A percentile compares a stretch with the other conserved stretches of the same genome.
Conservation (phyloP, 2,329 filamentous ascomycete species). For the Fusarium nanum region DNA sequence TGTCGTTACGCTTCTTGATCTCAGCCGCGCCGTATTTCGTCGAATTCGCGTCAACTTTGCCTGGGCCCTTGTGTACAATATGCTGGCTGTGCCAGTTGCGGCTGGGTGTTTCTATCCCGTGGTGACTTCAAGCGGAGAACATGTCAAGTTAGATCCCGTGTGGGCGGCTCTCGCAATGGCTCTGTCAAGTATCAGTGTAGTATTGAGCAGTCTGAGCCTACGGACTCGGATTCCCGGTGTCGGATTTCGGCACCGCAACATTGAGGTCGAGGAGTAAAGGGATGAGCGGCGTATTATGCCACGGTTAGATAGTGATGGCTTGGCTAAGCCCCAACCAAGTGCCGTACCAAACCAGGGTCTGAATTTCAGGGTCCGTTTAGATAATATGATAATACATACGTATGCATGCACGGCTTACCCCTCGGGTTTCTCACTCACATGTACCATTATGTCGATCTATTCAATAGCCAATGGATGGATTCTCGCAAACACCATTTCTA, state of each 20-base stretch:
- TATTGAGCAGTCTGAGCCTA: constrained; percentile 82
- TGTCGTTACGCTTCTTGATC: constrained; percentile 77
- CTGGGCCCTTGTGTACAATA: constrained; percentile 87
- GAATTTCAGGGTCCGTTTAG: constrained; percentile 7
- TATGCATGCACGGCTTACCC: constrained; percentile 21
- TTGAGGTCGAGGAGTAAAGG: constrained; percentile 22
- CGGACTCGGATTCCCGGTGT: constrained; percentile 60
- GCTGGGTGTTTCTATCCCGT: constrained; percentile 80
- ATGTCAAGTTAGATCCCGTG: constrained; percentile 77
- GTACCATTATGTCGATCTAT: constrained; percentile 20
- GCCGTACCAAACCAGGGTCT: neutral
- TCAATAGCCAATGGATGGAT: constrained; percentile 26
- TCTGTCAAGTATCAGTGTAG: constrained; percentile 88
- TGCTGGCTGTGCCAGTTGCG: constrained; percentile 81
- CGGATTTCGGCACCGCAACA: constrained; percentile 54
- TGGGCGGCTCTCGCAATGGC: constrained; percentile 97
- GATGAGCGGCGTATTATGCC: constrained; percentile 6
- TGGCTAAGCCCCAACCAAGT: constrained; percentile 12
- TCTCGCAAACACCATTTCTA: constrained; percentile 31
- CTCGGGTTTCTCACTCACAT: constrained; percentile 9
- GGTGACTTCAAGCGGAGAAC: constrained; percentile 58
- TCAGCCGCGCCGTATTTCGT: constrained; percentile 78
- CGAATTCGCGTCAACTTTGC: constrained; percentile 86
- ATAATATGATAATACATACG: neutral
- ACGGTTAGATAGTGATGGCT: constrained; percentile 15